Conservation (phyloP, 768 basidiomycete species). For the Pisolithus microcarpus region DNA sequence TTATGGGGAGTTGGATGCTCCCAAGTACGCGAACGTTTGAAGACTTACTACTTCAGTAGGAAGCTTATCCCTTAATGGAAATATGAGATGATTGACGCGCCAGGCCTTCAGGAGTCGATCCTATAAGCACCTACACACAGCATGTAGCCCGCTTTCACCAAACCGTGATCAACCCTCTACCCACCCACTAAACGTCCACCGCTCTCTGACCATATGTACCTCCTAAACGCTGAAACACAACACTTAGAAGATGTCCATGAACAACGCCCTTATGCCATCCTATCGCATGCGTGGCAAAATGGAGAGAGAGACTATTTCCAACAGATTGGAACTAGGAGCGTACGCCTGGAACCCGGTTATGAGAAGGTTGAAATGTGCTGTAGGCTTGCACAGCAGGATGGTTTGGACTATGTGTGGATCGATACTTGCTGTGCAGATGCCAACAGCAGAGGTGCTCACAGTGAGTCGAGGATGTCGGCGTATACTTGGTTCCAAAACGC, state of each 20-base stretch:
- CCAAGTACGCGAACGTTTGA: no score
- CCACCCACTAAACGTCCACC: background rate
- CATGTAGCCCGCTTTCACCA: background rate
- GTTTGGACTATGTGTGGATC: slow-evolving; percentile 9
- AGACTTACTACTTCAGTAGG: no score
- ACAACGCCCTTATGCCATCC: slow-evolving; percentile 5
- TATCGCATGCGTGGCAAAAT: slow-evolving; percentile 5
- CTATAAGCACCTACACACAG: no score
- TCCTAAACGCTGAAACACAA: background rate
- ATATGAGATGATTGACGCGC: no score
- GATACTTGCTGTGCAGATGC: slow-evolving; percentile 13
- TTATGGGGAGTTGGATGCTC: no score
- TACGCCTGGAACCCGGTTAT: background rate
- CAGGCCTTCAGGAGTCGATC: no score
- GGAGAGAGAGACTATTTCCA: slow-evolving; percentile 1
- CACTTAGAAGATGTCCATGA: slow-evolving; percentile 1
- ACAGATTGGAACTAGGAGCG: background rate
- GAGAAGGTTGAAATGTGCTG: slow-evolving; percentile 2
- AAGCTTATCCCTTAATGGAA: no score
- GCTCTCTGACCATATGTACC: background rate
- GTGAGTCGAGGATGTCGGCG: slow-evolving; percentile 11
- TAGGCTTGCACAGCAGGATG: slow-evolving; percentile 1
- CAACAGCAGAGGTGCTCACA: slow-evolving; percentile 8
- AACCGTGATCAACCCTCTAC: background rate
- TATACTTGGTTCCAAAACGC: slow-evolving; percentile 12